Evolutionary conservation across 306 rosid species (phyloP), one percentile per base, ranked within the genome.

Genomic region (Ochetophila trinervis): DNA sequence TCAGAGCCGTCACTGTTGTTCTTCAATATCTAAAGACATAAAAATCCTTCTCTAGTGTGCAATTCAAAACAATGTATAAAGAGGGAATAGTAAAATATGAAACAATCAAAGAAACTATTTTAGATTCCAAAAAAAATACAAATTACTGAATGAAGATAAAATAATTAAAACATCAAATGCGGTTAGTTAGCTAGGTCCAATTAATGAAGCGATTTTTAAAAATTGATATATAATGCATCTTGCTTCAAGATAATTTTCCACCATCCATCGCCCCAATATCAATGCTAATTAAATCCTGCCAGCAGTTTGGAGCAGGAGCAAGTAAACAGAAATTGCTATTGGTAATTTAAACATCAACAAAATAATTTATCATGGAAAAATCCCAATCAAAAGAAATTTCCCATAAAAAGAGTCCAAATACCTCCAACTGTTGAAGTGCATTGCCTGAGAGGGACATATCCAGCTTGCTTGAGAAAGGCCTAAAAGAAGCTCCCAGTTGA

Each of bases 391-490:
- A 12, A 62, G 5, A 44, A 49, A 6, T 9, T 40, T 12, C 45
- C 45, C 45, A 58, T 27, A 15, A 55, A 44, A 8, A 9, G 54
- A 52, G 12, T 47, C 45, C 73, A 50, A 61, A 76, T 77, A 93
- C 98, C 98, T 93, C 97, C 67, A 93, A 76, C 60, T 93, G 98
- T 74, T 81, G 90, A 76, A 93, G 95, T 58, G 98, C 70, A 80
- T 93, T 93, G 67, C 88, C 91, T 5, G 98, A 87, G 63, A 93
- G 93, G 74, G 78, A 73, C 96, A 93, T 87, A 79, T 93, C 96
- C 49, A 65, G 69, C 59, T 86, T 81, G 88, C 78, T 84, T 73
- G 89, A 82, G 51, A 87, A 79, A 56, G 98, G 96, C 82, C 94
- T 87, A 67, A 93, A 79, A 73, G 91, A 84, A 79, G 85, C 82